phyloP scores from a whole-genome alignment of 768 basidiomycete genomes.

The Mrakia gelida region DNA sequence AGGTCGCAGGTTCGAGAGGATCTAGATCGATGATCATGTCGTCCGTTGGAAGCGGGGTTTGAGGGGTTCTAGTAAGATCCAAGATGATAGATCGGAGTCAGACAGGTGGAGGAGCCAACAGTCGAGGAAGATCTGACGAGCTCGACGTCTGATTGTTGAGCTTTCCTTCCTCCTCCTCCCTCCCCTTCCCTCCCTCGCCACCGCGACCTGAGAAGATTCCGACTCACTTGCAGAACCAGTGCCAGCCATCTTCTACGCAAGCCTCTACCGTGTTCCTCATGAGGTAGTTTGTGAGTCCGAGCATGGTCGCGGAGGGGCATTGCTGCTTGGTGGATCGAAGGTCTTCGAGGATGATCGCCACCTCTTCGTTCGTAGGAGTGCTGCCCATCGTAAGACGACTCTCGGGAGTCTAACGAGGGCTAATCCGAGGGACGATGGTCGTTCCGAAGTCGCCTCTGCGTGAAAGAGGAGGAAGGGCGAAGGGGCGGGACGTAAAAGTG shows the following conservation, averaged over 20 bases:
- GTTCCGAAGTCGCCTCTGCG: too few species aligned
- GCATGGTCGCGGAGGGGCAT: constrained; percentile 4
- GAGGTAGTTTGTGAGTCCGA: constrained; percentile 6
- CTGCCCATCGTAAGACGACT: neutral
- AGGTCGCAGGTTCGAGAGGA: neutral
- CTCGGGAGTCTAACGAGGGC: too few species aligned
- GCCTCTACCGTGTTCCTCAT: constrained; percentile 12
- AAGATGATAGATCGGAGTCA: neutral
- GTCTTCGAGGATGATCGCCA: neutral
- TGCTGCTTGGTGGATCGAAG: neutral
- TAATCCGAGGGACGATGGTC: too few species aligned
- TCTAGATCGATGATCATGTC: neutral
- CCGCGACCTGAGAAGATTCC: neutral
- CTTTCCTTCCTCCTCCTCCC: neutral
- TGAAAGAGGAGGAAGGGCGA: neutral
- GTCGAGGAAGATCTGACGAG: too few species aligned
- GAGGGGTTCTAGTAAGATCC: neutral
- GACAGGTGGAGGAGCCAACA: neutral
- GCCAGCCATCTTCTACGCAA: neutral
- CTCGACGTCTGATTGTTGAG: neutral
- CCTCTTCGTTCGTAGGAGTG: constrained; percentile 10
- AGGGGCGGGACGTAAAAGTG: too few species aligned
- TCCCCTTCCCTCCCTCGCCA: neutral
- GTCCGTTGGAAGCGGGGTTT: neutral
- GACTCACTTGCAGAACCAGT: constrained; percentile 29